Evolutionary conservation across 2,329 filamentous ascomycete species (phyloP), one percentile per base, ranked within the genome.

Genomic region (Aureobasidium sp.): DNA sequence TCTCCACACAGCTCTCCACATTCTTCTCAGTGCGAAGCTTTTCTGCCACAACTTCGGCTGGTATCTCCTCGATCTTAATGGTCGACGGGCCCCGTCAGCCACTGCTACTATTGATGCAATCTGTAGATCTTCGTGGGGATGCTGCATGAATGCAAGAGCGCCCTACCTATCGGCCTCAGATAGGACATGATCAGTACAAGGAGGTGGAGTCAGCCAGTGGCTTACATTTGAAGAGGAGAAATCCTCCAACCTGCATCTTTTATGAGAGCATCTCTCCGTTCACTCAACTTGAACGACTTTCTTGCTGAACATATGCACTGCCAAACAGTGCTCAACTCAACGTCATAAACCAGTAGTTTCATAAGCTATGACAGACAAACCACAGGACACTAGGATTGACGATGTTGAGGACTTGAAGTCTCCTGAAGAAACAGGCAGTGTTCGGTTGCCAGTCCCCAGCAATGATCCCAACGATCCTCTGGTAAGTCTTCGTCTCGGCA

Each of bases 381-480:
- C 29, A 36, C 27, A 36, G 26, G 43, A 59, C n/a, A 36, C 27
- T 13, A 34, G 43, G n/a, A 20, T 47, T 24, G 29, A 59, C 17
- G 55, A 59, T 26, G n/a, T 59, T 9, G 56, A 60, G 17, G 34
- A 60, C 6, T 7, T 60, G 32, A 48, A 51, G n/a, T 2, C 15
- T 4, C 10, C n/a, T 26, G 26, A 5, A 20, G 44, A 48, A 5
- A 34, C 32, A 29, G 26, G 32, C 15, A 36, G n/a, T 29, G 9
- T 48, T 13, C 44, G 56, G 1, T 26, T 60, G 20, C 62, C 62
- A 12, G 39, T 63, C 9, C 46, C 56, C 9, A 59, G 51, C 32
- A 63, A 64, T 17, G 67, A 69, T 32, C 67, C 66, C 36, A 69
- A 69, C 37, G 65, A 69, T 20, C 68, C 68, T 17, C 62, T 62